Base-by-base conservation (phyloP, 1,139 yeast species). In the Yamadazyma sp. region DNA sequence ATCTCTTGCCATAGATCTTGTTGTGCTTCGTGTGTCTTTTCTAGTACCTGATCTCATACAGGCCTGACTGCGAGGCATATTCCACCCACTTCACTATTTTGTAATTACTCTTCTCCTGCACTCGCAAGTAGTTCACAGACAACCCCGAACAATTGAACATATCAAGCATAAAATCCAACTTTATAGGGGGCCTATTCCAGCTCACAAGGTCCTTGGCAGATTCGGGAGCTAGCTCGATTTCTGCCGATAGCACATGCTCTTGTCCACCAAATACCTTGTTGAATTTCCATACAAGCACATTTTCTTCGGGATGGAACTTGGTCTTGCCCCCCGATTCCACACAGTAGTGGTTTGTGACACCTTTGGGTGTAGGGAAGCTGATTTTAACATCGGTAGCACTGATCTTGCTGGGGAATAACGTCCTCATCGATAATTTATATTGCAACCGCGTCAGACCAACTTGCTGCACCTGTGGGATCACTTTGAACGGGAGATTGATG, bases 61-160 rank as follows among this genome's bases (percentile, higher is more conserved):
- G 77, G 1, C 96, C 96, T 0, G 90, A 81, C 45, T 73, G 76
- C 1, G 90, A 76, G 14, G 76, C 59, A 57, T 90, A 90, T 51
- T 86, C 78, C 32, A 89, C 94, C 95, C 95, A 89, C 56, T 90
- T 90, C 15, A 87, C 80, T 1, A 95, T 82, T 33, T 76, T 67
- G 61, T 86, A 85, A 44, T 78, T 80, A 8, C 76, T 51, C 51
- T 71, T 76, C 53, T 87, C 96, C 25, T 68, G 70, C 2, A 90
- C 83, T 56, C 79, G 80, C 51, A 90, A 69, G 56, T 77, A 86
- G 46, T 86, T 75, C 33, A 90, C 92, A 21, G 78, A 76, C 35
- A 86, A 65, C 0, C 96, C 95, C 10, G 94, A 82, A 49, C 86
- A 71, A 20, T 92, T 82, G 54, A 80, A 85, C 89, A 85, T 86